A percentile compares a stretch with the other conserved stretches of the same genome.
phyloP scores from a whole-genome alignment of 1,284 basidiomycete species.

The Ceratobasidium sp. region DNA sequence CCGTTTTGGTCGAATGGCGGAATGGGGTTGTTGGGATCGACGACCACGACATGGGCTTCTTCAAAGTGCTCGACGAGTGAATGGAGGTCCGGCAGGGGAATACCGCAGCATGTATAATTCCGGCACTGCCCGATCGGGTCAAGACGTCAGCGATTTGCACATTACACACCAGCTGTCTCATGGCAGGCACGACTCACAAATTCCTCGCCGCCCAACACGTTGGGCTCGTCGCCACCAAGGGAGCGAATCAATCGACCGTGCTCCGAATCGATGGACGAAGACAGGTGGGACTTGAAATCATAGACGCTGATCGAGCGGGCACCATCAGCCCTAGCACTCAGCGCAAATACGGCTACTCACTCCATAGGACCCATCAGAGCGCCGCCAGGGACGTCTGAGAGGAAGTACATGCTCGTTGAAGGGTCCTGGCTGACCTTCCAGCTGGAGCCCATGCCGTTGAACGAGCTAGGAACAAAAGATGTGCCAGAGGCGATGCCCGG shows the following conservation, averaged over 20 bases:
- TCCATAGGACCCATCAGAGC: constrained; percentile 39
- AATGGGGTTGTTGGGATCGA: constrained; percentile 63
- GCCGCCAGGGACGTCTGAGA: constrained; percentile 34
- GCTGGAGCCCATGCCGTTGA: constrained; percentile 43
- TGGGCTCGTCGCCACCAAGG: constrained; percentile 58
- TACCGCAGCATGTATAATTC: constrained; percentile 85
- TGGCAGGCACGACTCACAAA: constrained; percentile 44
- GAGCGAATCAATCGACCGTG: constrained; percentile 48
- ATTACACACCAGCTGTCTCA: constrained; percentile 2
- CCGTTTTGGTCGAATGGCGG: constrained; percentile 52
- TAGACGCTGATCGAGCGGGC: constrained; percentile 40
- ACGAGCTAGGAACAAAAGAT: constrained; percentile 39
- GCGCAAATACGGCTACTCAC: constrained; percentile 10
- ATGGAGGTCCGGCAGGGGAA: constrained; percentile 81
- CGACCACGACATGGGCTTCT: constrained; percentile 79
- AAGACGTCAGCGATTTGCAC: constrained; percentile 19
- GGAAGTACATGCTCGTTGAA: constrained; percentile 29
- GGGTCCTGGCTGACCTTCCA: constrained; percentile 40
- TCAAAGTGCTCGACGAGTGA: constrained; percentile 89
- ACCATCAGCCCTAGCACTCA: constrained; percentile 32
- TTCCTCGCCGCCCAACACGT: constrained; percentile 53
- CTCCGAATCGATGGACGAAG: constrained; percentile 47
- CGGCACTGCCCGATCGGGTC: constrained; percentile 63
- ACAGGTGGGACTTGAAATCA: constrained; percentile 49
- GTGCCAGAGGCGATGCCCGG: constrained; percentile 33